These are phyloP conservation scores for Solanum ahanhuiri DNA, from an alignment of 257 asterid genomes.

Conservation along the genomic window DNA sequence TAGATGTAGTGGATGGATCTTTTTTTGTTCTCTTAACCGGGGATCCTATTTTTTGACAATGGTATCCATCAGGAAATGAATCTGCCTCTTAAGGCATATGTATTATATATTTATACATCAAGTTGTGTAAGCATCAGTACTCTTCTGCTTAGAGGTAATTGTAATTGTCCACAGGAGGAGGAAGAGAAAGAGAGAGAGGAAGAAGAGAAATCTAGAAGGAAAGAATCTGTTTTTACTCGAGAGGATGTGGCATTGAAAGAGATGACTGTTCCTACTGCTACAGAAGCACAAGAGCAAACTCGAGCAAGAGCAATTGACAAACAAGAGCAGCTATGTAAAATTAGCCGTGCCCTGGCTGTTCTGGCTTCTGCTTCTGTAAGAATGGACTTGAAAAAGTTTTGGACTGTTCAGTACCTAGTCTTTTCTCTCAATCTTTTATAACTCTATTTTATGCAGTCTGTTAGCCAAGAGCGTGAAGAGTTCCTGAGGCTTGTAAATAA, in stretches of 20 bases:
- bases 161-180: constrained; percentile 44
- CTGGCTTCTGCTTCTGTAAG: constrained; percentile 88
- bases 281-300: constrained; percentile 67
- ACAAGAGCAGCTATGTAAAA: constrained; percentile 73
- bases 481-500: constrained; percentile 78
- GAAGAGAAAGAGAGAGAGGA: constrained; percentile 56
- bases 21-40: not conserved
- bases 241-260: constrained; percentile 67
- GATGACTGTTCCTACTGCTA: constrained; percentile 49
- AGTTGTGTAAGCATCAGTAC: not conserved
- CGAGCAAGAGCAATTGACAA: constrained; percentile 70
- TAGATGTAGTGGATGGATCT: not conserved
- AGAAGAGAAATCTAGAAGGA: constrained; percentile 37
- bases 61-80: not conserved
- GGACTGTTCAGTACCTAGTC: not conserved
- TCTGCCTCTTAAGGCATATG: not conserved
- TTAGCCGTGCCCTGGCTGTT: constrained; percentile 85
- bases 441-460: constrained; percentile 42
- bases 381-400: not conserved
- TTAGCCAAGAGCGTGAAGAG: constrained; percentile 83
- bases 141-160: not conserved
- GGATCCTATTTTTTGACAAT: not conserved
- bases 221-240: constrained; percentile 27
- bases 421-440: constrained; percentile 4
- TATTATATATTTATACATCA: not conserved